Percentiles rank a stretch among this genome's conserved stretches.
Evolutionary conservation across 2,329 filamentous ascomycete genomes (phyloP).

Genomic region (Sodiomyces alkalinus): DNA sequence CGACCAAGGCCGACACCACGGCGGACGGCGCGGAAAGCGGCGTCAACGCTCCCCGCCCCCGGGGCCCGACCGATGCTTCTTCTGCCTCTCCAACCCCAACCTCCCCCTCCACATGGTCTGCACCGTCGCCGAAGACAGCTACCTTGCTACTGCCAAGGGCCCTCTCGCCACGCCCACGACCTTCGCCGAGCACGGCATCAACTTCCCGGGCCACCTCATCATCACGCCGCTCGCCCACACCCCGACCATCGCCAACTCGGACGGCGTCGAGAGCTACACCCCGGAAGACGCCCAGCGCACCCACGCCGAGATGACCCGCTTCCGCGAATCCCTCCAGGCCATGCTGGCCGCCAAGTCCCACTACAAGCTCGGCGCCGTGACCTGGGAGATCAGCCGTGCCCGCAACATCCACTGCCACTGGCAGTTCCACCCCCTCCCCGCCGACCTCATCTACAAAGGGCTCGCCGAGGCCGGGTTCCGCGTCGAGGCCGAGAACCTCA

Average conservation of each 20-base stretch:
- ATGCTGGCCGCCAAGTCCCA: conserved; percentile 50
- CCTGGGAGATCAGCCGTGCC: conserved; percentile 78
- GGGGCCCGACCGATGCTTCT: conserved; percentile 75
- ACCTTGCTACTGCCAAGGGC: conserved; percentile 84
- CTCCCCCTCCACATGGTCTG: conserved; percentile 78
- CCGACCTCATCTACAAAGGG: conserved; percentile 51
- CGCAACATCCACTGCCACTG: conserved; percentile 81
- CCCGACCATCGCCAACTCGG: conserved; percentile 57
- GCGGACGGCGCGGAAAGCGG: conserved; percentile 27
- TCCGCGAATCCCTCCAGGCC: conserved; percentile 59
- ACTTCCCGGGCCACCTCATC: conserved; percentile 73
- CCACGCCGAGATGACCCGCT: conserved; percentile 68
- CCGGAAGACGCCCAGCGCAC: conserved; percentile 44
- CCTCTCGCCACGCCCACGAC: conserved; percentile 60
- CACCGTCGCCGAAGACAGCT: conserved; percentile 74
- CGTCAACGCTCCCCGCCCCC: conserved; percentile 39
- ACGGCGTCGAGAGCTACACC: conserved; percentile 31
- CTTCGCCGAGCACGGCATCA: conserved; percentile 47
- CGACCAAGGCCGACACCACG: conserved; percentile 21
- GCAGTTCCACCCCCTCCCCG: conserved; percentile 74
- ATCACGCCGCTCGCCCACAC: conserved; percentile 80
- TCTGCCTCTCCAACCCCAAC: conserved; percentile 81
- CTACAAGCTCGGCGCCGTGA: conserved; percentile 62
- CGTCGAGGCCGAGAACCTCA: conserved; percentile 66
- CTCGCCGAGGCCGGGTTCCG: conserved; percentile 81